Conservation (phyloP, 306 rosid species). For the Lathyrus oleraceus region DNA sequence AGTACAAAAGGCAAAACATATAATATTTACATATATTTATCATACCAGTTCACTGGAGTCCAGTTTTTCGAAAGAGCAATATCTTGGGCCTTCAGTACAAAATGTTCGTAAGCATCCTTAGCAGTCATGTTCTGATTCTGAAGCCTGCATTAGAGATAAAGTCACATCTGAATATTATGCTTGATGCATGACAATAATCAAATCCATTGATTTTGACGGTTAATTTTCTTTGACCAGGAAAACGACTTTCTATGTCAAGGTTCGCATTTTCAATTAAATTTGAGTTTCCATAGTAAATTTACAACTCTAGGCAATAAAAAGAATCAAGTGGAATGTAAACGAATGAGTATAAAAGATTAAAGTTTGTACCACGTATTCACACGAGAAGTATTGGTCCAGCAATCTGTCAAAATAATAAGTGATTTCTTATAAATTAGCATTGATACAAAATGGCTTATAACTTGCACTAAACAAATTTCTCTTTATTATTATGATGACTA, state of each 20-base stretch:
- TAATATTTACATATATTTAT: background rate
- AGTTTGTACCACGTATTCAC: slow-evolving; percentile 67
- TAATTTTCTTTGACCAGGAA: background rate
- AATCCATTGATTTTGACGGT: slow-evolving; percentile 8
- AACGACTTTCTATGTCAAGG: background rate
- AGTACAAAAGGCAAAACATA: too few relatives aligned
- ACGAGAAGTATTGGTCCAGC: slow-evolving; percentile 73
- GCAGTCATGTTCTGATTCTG: slow-evolving; percentile 55
- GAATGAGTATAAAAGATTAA: slow-evolving; percentile 22
- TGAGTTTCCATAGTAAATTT: slow-evolving; percentile 23
- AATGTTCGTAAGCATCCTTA: slow-evolving; percentile 77
- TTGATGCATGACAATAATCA: slow-evolving; percentile 26
- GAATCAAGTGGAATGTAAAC: slow-evolving; percentile 7
- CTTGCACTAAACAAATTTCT: slow-evolving; percentile 8
- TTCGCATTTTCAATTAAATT: slow-evolving; percentile 12
- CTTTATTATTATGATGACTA: background rate
- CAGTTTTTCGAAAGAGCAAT: slow-evolving; percentile 75
- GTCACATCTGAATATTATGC: slow-evolving; percentile 26
- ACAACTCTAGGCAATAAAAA: background rate
- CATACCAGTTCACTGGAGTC: slow-evolving; percentile 98
- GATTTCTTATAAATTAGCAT: slow-evolving; percentile 31
- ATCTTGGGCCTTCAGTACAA: slow-evolving; percentile 85
- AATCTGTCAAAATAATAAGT: slow-evolving; percentile 64
- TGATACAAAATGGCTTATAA: slow-evolving; percentile 3
- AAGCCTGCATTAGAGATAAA: slow-evolving; percentile 65